These are phyloP conservation scores for Trametopsis cervina DNA, from an alignment of 768 basidiomycete species.

Conservation along the genomic window DNA sequence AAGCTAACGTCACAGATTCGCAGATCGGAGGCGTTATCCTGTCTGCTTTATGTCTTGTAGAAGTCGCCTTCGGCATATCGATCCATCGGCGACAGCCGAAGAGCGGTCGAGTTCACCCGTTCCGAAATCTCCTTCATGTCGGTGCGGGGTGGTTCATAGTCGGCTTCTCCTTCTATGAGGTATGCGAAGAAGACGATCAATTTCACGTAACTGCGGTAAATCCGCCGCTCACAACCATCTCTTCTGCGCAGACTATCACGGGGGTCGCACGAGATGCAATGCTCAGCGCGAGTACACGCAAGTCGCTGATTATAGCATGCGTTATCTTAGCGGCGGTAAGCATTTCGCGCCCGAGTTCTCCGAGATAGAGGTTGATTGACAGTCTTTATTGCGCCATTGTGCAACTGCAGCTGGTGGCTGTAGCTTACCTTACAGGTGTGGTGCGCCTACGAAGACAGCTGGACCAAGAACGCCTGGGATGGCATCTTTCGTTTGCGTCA, in stretches of 20 bases:
- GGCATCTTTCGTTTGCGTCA: slow-evolving; percentile 10
- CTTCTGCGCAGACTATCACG: slow-evolving; percentile 11
- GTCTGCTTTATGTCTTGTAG: slow-evolving; percentile 42
- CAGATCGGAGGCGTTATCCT: slow-evolving; percentile 49
- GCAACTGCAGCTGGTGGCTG: slow-evolving; percentile 23
- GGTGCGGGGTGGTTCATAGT: slow-evolving; percentile 43
- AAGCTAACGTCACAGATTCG: not conserved
- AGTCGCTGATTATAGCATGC: slow-evolving; percentile 31
- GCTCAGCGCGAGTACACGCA: slow-evolving; percentile 21
- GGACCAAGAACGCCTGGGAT: slow-evolving; percentile 23
- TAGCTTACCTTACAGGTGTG: slow-evolving; percentile 39
- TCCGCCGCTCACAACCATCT: not conserved
- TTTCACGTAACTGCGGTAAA: too few species aligned
- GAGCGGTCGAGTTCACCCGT: slow-evolving; percentile 34
- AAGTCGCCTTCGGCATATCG: slow-evolving; percentile 45
- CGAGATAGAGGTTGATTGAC: slow-evolving; percentile 8
- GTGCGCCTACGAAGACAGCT: slow-evolving; percentile 20
- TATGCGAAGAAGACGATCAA: too few species aligned
- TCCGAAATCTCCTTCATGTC: slow-evolving; percentile 51
- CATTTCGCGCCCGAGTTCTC: slow-evolving; percentile 1
- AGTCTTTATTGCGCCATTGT: not conserved
- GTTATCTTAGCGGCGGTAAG: slow-evolving; percentile 41
- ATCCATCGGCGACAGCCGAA: slow-evolving; percentile 38
- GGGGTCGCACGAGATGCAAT: slow-evolving; percentile 11
- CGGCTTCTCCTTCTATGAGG: slow-evolving; percentile 45